Base-by-base conservation (phyloP, 345 rosid species). In the Aethionema arabicum region DNA sequence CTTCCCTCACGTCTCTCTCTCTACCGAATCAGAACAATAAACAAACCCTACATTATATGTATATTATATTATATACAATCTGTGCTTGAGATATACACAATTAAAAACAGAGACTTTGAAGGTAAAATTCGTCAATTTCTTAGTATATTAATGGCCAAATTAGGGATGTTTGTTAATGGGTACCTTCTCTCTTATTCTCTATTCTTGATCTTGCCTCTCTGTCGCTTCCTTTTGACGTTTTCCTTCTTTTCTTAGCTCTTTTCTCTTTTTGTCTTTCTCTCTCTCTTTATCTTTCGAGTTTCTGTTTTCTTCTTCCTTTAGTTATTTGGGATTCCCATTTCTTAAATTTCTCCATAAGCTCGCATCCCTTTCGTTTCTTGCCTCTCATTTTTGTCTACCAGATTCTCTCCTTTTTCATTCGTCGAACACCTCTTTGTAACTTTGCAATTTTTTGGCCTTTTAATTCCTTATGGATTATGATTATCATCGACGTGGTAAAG, bases 401-500 rank as follows among this genome's bases (percentile, higher is more conserved):
- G 33, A 35, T 52, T 65, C 13, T 43, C 8, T 71, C 64, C 3
- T 59, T 69, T 69, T 52, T 67, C 39, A 46, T 29, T 39, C 41
- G 21, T 21, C 32, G 33, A 53, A 52, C 53, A 6, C 63, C 59
- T 52, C 57, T 42, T 38, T 56, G 38, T 41, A 0, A 61, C 30
- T 30, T 35, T 41, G 13, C 53, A 21, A 52, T 59, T 49, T 59
- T 44, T 29, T n/a, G n/a, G 30, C 2, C 2, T 63, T 40, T 73
- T 27, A 10, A 43, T 47, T 40, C 10, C 43, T 50, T 50, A 82
- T 82, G 86, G 86, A 75, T 63, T 59, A 52, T 58, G 76, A 59
- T 9, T 75, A 65, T 62, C 67, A 59, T 50, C 72, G 65, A 21
- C 80, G 61, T 38, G 72, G 60, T 50, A 56, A 64, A 62, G 65